A percentile compares a stretch with the other conserved stretches of the same genome.
These are phyloP conservation scores for Fraxinus albicans DNA, from an alignment of 305 asterid species.

Conservation along the genomic window DNA sequence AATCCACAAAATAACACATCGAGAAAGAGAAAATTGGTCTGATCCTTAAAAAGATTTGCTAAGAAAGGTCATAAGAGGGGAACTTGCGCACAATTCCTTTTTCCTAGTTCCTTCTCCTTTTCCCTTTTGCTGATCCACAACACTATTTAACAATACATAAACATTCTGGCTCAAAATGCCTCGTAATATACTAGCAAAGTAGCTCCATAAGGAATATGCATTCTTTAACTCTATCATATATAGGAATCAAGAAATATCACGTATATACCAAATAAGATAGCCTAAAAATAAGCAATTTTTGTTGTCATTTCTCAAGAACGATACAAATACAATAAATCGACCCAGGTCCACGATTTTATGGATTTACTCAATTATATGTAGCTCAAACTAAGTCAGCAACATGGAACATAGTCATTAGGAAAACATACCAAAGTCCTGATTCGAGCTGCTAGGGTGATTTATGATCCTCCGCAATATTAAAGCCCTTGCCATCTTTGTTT, in stretches of 20 bases:
- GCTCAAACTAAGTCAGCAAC: background rate
- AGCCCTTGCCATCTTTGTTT: slow-evolving; percentile 67
- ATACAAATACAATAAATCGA: background rate
- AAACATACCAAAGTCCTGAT: slow-evolving; percentile 46
- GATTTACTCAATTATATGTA: slow-evolving; percentile 4
- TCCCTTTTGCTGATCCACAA: background rate
- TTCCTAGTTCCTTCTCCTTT: background rate
- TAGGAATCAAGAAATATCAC: background rate
- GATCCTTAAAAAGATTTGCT: background rate
- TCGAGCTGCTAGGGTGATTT: slow-evolving; percentile 46
- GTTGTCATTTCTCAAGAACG: background rate
- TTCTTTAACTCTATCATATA: background rate
- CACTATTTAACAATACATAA: background rate
- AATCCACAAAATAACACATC: background rate
- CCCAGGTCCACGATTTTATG: slow-evolving; percentile 4
- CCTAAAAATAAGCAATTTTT: background rate
- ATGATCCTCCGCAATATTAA: slow-evolving; percentile 62
- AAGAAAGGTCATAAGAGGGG: background rate
- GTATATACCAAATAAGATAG: background rate
- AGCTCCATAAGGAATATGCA: background rate
- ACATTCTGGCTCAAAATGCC: background rate
- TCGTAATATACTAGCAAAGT: background rate
- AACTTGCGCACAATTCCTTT: background rate
- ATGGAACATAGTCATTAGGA: slow-evolving; percentile 27
- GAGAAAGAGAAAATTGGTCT: background rate